These are phyloP conservation scores for Eutrema japonicum DNA, from an alignment of 345 rosid species.

Conservation along the genomic window DNA sequence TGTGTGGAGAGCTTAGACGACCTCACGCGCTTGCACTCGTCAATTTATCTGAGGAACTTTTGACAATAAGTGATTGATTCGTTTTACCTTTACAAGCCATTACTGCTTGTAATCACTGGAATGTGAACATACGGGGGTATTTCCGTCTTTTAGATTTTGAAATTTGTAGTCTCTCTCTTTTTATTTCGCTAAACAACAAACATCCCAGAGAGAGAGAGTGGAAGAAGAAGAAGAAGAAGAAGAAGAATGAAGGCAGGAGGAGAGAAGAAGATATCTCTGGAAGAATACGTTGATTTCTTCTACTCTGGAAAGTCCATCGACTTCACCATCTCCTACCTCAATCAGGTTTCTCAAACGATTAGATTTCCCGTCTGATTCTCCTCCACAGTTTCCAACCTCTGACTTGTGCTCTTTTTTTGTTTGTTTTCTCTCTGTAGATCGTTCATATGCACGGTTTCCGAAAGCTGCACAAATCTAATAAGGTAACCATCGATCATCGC, in stretches of 20 bases:
- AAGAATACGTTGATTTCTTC: constrained; percentile 41
- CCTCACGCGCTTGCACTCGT: constrained; percentile 85
- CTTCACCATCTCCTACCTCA: constrained; percentile 40
- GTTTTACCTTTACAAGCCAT: too few relatives aligned
- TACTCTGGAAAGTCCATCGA: not conserved
- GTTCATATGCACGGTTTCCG: constrained; percentile 37
- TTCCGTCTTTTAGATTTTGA: constrained; percentile 8
- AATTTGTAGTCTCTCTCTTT: not conserved
- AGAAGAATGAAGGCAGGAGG: constrained; percentile 20
- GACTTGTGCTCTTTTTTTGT: not conserved
- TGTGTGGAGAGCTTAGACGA: constrained; percentile 80
- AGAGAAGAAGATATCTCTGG: constrained; percentile 42
- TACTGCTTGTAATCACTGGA: too few relatives aligned
- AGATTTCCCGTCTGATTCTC: not conserved
- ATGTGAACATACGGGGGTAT: not conserved
- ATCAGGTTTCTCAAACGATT: constrained; percentile 36
- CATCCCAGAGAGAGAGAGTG: not conserved
- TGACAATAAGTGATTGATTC: too few relatives aligned
- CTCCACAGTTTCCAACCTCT: constrained; percentile 11
- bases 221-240: not conserved
- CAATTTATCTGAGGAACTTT: too few relatives aligned
- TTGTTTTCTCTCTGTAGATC: constrained; percentile 19
- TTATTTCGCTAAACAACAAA: not conserved
- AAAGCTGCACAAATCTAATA: constrained; percentile 22
- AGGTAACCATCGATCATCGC: constrained; percentile 22